phyloP scores from a whole-genome alignment of 352 stramenopile species.

The Nothophytophthora sp. region DNA sequence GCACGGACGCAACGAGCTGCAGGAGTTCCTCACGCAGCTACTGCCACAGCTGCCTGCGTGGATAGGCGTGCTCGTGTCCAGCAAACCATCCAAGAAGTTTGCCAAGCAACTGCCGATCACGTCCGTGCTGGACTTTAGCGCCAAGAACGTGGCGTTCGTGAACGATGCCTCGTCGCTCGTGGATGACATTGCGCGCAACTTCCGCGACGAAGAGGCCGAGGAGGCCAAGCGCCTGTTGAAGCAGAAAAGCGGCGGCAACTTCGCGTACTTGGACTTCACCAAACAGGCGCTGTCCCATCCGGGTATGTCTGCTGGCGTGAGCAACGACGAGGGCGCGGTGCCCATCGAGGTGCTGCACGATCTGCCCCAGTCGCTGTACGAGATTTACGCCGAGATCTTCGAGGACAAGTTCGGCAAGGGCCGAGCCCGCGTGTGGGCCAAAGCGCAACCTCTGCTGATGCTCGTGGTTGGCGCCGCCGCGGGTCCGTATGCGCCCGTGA shows the following conservation, averaged over 20 bases:
- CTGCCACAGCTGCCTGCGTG: slow-evolving; percentile 66
- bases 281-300: slow-evolving; percentile 73
- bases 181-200: slow-evolving; percentile 56
- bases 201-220: slow-evolving; percentile 40
- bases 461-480: slow-evolving; percentile 70
- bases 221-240: slow-evolving; percentile 58
- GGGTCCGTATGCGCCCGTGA: slow-evolving; percentile 73
- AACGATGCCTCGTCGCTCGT: slow-evolving; percentile 55
- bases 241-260: slow-evolving; percentile 75
- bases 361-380: slow-evolving; percentile 74
- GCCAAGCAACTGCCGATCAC: slow-evolving; percentile 59
- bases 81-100: slow-evolving; percentile 66
- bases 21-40: slow-evolving; percentile 66
- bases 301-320: slow-evolving; percentile 39
- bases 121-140: slow-evolving; percentile 75
- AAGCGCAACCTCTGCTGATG: slow-evolving; percentile 70
- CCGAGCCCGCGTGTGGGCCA: slow-evolving; percentile 73
- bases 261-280: slow-evolving; percentile 81
- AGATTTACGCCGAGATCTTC: slow-evolving; percentile 87
- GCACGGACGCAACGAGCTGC: slow-evolving; percentile 59
- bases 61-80: slow-evolving; percentile 72
- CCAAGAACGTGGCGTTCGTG: slow-evolving; percentile 59
- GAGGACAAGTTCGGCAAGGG: slow-evolving; percentile 87
- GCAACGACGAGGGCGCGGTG: slow-evolving; percentile 47
- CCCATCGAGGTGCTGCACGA: slow-evolving; percentile 68